Base-by-base conservation (phyloP, 495 filamentous ascomycete species). In the Haplographium delicatum region DNA sequence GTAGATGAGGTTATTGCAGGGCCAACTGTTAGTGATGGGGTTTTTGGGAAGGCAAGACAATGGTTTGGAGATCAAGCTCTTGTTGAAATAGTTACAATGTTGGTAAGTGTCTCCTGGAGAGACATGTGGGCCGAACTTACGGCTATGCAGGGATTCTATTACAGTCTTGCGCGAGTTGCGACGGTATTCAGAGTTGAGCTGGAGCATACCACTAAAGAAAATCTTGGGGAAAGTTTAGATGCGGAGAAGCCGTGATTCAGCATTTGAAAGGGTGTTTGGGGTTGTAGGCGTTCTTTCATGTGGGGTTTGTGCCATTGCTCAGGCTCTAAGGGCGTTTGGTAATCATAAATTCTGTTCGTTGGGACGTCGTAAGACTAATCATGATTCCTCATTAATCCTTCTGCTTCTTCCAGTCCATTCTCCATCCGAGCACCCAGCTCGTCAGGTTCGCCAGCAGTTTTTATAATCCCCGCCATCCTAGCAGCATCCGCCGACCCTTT, bases 401-500 rank as follows among this genome's bases (percentile, higher is more conserved):
- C 44, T 9, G 46, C 47, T 34, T 61, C 53, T 6, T 56, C 43
- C 9, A 26, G 5, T 3, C 28, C 42, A 15, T 38, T 44, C 13
- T 41, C 38, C 3, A 26, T 42, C n/a, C 15, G 15, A 15, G 31
- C 50, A 23, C 33, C 38, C 18, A 20, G 15, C 20, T 43, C 44
- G 15, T 53, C 47, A 34, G 28, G 28, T 4, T 10, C 37, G 54
- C 74, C 73, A 47, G 68, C 72, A 9, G 68, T 73, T 54, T 83
- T 81, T n/a, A 93, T 71, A 35, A 84, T 73, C 43, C 73, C 74
- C 1, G 84, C 82, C 57, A 96, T 66, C 45, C 78, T 82, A 39
- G 77, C 71, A 13, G 83, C 91, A 63, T 96, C 91, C 22, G 69
- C 70, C 63, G 83, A 85, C 0, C 93, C 93, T 30, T 93, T 75